These are phyloP conservation scores for Fusarium sp. DNA, from an alignment of 2,329 filamentous ascomycete species.

Conservation along the genomic window DNA sequence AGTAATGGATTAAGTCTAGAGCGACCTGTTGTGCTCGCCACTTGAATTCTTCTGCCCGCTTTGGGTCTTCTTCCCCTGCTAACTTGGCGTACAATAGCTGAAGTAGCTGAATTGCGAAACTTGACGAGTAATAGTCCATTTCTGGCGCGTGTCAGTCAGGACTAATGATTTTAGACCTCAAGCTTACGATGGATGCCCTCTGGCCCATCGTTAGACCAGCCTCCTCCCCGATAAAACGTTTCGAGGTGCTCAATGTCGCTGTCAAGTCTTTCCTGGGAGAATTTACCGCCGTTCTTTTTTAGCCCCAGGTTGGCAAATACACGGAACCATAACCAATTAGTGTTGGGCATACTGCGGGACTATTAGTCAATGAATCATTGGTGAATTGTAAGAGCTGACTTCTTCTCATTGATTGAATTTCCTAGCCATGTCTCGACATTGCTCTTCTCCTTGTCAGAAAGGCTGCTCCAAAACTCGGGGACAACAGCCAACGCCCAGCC, in stretches of 20 bases:
- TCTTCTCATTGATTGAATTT: slow-evolving; percentile 79
- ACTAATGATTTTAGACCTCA: not conserved
- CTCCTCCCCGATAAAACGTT: slow-evolving; percentile 81
- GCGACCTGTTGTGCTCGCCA: slow-evolving; percentile 72
- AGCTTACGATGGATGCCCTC: slow-evolving; percentile 72
- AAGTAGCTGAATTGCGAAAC: slow-evolving; percentile 82
- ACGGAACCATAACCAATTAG: slow-evolving; percentile 81
- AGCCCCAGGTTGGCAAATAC: slow-evolving; percentile 84
- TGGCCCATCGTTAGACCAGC: slow-evolving; percentile 85
- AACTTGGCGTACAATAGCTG: slow-evolving; percentile 80
- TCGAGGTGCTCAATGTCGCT: slow-evolving; percentile 80
- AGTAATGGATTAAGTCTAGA: slow-evolving; percentile 78
- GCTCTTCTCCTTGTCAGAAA: slow-evolving; percentile 66
- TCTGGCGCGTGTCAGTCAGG: slow-evolving; percentile 51
- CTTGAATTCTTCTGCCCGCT: slow-evolving; percentile 73
- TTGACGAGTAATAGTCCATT: slow-evolving; percentile 87
- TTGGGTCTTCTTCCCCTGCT: slow-evolving; percentile 70
- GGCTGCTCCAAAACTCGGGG: slow-evolving; percentile 69
- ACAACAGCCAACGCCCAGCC: slow-evolving; percentile 77
- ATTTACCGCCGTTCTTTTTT: slow-evolving; percentile 76
- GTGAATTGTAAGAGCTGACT: slow-evolving; percentile 50
- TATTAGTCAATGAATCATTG: slow-evolving; percentile 5
- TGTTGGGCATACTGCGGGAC: slow-evolving; percentile 69
- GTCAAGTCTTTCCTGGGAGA: slow-evolving; percentile 73
- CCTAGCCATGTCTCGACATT: slow-evolving; percentile 78